Base-by-base conservation (phyloP, 768 basidiomycete species). In the Butyriboletus loyo region DNA sequence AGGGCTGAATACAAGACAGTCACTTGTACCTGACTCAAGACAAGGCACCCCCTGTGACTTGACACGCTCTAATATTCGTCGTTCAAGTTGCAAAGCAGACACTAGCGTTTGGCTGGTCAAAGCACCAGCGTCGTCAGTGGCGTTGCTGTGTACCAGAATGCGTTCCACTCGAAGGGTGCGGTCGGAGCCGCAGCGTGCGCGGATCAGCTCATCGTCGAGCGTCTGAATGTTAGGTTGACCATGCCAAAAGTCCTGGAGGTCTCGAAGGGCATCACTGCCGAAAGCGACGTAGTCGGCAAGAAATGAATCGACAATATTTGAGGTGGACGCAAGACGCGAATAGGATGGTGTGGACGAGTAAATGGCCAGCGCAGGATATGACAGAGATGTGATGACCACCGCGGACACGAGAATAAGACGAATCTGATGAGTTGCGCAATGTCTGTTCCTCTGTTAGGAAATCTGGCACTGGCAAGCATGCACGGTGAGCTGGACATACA, bases 371-470 rank as follows among this genome's bases (percentile, higher is more conserved):
- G 92, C 92, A n/a, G 92, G 92, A 59, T 92, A 93, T 64, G 92
- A 89, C 50, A 95, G 81, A 17, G 87, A 87, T 50, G 91, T 88
- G 65, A 94, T 93, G 57, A 94, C 91, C 52, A 92, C 81, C 46
- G 87, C 83, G 21, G 89, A 93, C 55, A 92, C 85, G 59, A 95
- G 80, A 66, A 95, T 90, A 44, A 94, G 84, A 48, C 90, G 84
- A 50, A 91, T 90, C 70, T 93, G 92, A 69, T 93, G 90, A 2
- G 87, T 90, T 56, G 92, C 89, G 63, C 91, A 92, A 66, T 93
- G 91, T 52, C 91, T 93, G 61, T 41, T 32, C 50, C 53, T 55
- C 53, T 44, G 52, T 55, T 34, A 47, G 54, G 37, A 34, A 40
- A 41, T 27, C 19, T 27, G 10, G 30, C 40, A 44, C 19, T 27